Conservation (phyloP, 306 rosid species). For the Psophocarpus tetragonolobus region DNA sequence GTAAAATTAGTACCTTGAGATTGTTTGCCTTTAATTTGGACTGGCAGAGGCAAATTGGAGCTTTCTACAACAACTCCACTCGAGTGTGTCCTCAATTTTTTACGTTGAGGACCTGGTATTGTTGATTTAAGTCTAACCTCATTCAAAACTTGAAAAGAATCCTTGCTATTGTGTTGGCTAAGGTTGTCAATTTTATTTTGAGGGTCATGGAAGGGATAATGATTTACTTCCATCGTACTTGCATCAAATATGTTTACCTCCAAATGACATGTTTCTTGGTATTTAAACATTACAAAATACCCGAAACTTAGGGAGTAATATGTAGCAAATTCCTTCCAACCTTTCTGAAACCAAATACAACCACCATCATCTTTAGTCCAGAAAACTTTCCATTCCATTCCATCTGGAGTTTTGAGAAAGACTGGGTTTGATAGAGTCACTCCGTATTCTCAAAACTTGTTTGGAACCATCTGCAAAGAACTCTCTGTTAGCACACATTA, state of each 20-base stretch:
- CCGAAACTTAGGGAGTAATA: not conserved
- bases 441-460: not conserved
- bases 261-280: not conserved
- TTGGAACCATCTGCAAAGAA: not conserved
- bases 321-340: not conserved
- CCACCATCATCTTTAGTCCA: not conserved
- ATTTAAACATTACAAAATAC: slow-evolving; percentile 3
- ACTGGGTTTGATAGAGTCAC: not conserved
- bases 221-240: not conserved
- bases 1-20: not conserved
- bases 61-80: not conserved
- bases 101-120: not conserved
- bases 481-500: not conserved
- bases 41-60: not conserved
- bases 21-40: not conserved
- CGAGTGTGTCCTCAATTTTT: slow-evolving; percentile 5
- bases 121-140: not conserved
- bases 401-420: not conserved
- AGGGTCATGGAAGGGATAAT: not conserved
- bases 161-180: not conserved
- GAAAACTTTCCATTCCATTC: not conserved
- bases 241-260: not conserved
- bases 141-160: not conserved
- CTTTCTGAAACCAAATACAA: not conserved
- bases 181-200: not conserved